Conservation (phyloP, 257 asterid species). For the Fraxinus pennsylvanica region DNA sequence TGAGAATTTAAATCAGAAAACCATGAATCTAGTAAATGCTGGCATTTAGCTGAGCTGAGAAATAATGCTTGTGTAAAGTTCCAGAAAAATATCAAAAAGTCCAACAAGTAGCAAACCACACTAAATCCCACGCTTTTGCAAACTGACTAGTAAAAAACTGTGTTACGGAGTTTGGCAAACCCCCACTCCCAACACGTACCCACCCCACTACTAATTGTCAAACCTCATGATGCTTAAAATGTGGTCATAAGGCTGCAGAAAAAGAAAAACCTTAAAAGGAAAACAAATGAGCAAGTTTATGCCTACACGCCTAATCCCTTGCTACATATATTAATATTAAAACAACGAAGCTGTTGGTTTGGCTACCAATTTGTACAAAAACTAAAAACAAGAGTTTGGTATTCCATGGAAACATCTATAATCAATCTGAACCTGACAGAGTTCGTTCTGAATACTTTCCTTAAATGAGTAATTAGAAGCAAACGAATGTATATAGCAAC, state of each 20-base stretch:
- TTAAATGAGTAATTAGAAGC: conserved; percentile 1
- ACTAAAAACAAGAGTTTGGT: neutral
- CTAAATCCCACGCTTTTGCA: neutral
- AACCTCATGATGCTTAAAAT: neutral
- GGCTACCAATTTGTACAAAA: neutral
- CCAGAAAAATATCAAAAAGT: neutral
- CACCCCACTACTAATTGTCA: neutral
- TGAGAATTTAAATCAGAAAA: neutral
- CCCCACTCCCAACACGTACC: neutral
- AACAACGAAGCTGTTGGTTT: neutral
- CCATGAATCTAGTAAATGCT: neutral
- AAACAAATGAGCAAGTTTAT: neutral
- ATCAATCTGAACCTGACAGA: conserved; percentile 2
- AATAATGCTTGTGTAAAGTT: neutral
- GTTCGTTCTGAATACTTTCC: neutral
- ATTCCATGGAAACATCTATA: conserved; percentile 1
- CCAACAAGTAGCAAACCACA: neutral
- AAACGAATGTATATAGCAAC: neutral
- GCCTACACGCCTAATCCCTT: neutral
- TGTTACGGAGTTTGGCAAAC: neutral
- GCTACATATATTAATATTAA: neutral
- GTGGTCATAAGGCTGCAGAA: neutral
- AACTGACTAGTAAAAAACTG: neutral
- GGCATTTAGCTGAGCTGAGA: neutral
- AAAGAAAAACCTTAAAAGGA: neutral